These are phyloP conservation scores for Dactylis glomerata DNA, from an alignment of 176 grass and related monocot genomes.

Conservation along the genomic window DNA sequence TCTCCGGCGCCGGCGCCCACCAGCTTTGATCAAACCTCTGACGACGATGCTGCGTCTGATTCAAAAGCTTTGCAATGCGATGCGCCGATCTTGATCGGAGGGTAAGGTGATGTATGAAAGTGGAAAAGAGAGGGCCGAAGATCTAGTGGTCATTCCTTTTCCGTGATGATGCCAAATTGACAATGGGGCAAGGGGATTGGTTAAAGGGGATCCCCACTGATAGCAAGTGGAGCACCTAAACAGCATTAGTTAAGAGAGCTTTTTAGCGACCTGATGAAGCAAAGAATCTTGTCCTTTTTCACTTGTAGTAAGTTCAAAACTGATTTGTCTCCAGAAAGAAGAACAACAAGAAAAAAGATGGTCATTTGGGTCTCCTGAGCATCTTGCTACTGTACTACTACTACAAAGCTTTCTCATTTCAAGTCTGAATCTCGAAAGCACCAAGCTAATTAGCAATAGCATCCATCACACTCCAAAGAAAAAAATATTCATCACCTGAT, in stretches of 20 bases:
- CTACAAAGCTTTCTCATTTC: not conserved
- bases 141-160: conserved; percentile 22
- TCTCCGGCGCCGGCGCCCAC: conserved; percentile 6
- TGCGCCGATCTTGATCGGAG: not conserved
- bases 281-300: conserved; percentile 26
- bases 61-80: not conserved
- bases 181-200: conserved; percentile 41
- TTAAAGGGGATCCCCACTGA: conserved; percentile 15
- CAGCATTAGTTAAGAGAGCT: not conserved
- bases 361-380: not conserved
- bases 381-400: not conserved
- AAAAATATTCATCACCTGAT: not conserved
- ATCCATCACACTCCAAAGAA: not conserved
- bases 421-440: conserved; percentile 23
- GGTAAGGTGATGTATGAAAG: not conserved
- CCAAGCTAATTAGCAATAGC: not conserved
- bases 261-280: not conserved
- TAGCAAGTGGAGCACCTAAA: conserved; percentile 33
- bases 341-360: not conserved
- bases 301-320: not conserved
- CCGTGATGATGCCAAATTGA: conserved; percentile 16
- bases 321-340: not conserved
- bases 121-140: not conserved
- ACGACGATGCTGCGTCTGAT: not conserved
- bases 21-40: not conserved